Evolutionary conservation across 148 eudicot species (phyloP).

Genomic region (Nepenthes mirabilis): DNA sequence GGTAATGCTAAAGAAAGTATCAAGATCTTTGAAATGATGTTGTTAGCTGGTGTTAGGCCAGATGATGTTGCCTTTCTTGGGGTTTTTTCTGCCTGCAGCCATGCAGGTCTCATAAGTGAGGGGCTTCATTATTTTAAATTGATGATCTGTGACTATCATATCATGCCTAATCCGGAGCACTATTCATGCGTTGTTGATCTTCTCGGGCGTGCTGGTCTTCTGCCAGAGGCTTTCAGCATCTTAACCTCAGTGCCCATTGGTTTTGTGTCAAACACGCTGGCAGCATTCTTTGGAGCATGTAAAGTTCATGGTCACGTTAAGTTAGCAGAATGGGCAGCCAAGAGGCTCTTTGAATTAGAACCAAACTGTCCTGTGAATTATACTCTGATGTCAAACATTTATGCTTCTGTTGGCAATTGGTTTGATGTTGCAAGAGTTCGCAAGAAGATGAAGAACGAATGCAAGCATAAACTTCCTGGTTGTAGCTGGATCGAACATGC

Average conservation of each 20-base stretch:
- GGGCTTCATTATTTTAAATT: slow-evolving; percentile 44
- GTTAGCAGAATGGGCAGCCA: slow-evolving; percentile 46
- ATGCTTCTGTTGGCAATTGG: slow-evolving; percentile 57
- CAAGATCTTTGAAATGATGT: slow-evolving; percentile 38
- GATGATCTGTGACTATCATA: slow-evolving; percentile 33
- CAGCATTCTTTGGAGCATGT: slow-evolving; percentile 53
- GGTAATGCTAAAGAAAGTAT: slow-evolving; percentile 35
- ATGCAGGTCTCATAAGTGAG: slow-evolving; percentile 42
- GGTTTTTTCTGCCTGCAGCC: slow-evolving; percentile 64
- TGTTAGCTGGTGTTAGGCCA: slow-evolving; percentile 23
- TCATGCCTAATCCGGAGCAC: slow-evolving; percentile 50
- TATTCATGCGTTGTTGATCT: slow-evolving; percentile 52
- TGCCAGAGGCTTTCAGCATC: slow-evolving; percentile 43
- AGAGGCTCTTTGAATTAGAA: slow-evolving; percentile 30
- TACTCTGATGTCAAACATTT: slow-evolving; percentile 43
- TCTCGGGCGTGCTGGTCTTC: slow-evolving; percentile 46
- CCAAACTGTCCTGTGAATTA: slow-evolving; percentile 35
- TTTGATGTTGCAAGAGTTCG: slow-evolving; percentile 41
- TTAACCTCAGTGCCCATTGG: slow-evolving; percentile 19
- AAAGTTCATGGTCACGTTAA: slow-evolving; percentile 36
- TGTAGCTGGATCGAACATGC: slow-evolving; percentile 48
- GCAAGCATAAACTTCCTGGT: slow-evolving; percentile 35
- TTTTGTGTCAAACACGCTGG: slow-evolving; percentile 29
- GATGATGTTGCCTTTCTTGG: slow-evolving; percentile 49
- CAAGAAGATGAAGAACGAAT: slow-evolving; percentile 21